Conservation (phyloP, 2,329 filamentous ascomycete genomes). For the Botrytis deweyae region DNA sequence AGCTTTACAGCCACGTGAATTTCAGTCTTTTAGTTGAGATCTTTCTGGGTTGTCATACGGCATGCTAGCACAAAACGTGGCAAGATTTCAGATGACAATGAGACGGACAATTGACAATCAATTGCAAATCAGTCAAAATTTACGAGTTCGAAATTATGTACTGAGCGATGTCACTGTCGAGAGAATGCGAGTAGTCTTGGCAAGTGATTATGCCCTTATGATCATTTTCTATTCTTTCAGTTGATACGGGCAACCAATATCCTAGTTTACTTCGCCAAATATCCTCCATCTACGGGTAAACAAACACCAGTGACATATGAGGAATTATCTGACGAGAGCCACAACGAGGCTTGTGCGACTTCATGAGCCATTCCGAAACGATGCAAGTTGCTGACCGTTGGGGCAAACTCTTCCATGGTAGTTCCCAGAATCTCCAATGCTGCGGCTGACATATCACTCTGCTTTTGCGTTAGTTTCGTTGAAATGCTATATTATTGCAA, state of each 20-base stretch:
- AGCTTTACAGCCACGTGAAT: background rate
- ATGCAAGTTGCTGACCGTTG: conserved; percentile 18
- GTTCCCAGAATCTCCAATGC: conserved; percentile 47
- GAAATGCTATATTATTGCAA: conserved; percentile 48
- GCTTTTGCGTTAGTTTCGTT: conserved; percentile 27
- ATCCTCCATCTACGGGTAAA: conserved; percentile 36
- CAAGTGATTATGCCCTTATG: too few relatives aligned
- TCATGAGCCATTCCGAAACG: conserved; percentile 20
- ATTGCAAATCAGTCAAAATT: background rate
- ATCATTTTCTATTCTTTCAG: background rate
- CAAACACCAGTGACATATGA: conserved; percentile 35
- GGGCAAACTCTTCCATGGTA: conserved; percentile 46
- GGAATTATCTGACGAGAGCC: conserved; percentile 43
- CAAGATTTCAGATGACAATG: background rate
- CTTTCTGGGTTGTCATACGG: background rate
- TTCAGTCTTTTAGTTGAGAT: background rate
- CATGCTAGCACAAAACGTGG: background rate
- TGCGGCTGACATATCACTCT: conserved; percentile 41
- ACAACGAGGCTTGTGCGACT: conserved; percentile 28
- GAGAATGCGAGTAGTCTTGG: too few relatives aligned
- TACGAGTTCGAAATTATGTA: background rate
- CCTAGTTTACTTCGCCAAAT: background rate
- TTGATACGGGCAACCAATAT: background rate
- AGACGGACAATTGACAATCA: background rate
- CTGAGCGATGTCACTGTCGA: background rate